Percentiles rank a stretch among this genome's conserved stretches.
phyloP scores from a whole-genome alignment of 129 eudicot species.

The Saposhnikovia divaricata region DNA sequence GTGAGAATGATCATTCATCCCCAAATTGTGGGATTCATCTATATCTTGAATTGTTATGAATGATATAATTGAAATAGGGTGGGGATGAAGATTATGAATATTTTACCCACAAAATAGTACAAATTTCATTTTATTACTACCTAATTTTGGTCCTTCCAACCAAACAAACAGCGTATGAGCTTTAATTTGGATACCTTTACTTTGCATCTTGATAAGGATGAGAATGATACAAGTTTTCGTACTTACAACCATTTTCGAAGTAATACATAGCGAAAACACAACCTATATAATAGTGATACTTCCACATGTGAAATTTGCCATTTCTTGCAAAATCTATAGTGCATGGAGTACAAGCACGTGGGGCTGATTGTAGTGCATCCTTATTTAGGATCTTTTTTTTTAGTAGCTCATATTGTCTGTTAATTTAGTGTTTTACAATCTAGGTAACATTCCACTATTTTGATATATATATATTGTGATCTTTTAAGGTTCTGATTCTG shows the following conservation, averaged over 20 bases:
- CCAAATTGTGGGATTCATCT: background rate
- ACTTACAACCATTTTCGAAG: background rate
- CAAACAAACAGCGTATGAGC: background rate
- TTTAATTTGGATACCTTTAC: background rate
- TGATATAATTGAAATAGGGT: background rate
- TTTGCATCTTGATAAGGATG: background rate
- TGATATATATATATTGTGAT: background rate
- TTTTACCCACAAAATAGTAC: background rate
- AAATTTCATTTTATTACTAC: background rate
- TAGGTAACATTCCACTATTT: background rate
- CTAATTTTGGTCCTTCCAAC: background rate
- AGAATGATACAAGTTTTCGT: background rate
- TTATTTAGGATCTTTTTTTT: background rate
- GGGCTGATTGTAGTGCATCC: background rate
- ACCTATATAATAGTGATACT: no score
- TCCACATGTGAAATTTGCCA: no score
- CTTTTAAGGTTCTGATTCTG: slow-evolving; percentile 70
- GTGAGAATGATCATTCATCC: background rate
- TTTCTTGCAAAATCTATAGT: no score
- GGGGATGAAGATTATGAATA: background rate
- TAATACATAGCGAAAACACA: background rate
- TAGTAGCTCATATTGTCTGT: background rate
- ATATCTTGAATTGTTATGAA: background rate
- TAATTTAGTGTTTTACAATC: background rate
- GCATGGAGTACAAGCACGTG: background rate